A percentile compares a stretch with the other conserved stretches of the same genome.
Conservation (phyloP, 768 basidiomycete species). For the Polyporus arcularius region DNA sequence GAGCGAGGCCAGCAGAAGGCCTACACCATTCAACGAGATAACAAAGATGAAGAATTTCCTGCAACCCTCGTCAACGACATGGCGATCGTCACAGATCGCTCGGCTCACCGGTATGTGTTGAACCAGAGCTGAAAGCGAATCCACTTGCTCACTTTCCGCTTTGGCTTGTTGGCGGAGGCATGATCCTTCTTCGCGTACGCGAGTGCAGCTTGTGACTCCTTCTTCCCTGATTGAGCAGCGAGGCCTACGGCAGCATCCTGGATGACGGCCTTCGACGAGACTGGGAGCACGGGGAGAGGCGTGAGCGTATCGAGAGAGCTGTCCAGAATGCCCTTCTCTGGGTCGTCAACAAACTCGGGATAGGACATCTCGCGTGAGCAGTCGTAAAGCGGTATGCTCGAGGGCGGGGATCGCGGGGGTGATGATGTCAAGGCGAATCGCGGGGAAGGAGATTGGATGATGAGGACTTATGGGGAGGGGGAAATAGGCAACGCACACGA, state of each 20-base stretch:
- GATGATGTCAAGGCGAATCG: conserved; percentile 1
- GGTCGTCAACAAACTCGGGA: conserved; percentile 25
- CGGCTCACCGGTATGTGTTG: conserved; percentile 38
- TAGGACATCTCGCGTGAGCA: conserved; percentile 22
- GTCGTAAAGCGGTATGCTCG: neutral
- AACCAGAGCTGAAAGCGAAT: conserved; percentile 37
- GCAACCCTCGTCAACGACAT: neutral
- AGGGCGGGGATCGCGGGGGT: neutral
- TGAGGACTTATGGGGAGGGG: neutral
- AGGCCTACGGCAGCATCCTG: conserved; percentile 7
- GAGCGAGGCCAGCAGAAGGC: conserved; percentile 33
- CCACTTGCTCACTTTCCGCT: conserved; percentile 29
- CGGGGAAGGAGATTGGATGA: conserved; percentile 1
- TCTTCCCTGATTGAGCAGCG: conserved; percentile 9
- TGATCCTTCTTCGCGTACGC: conserved; percentile 20
- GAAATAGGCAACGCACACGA: conserved; percentile 2
- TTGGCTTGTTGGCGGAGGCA: conserved; percentile 16
- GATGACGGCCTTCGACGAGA: conserved; percentile 11
- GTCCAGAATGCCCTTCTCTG: conserved; percentile 33
- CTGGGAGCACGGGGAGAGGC: conserved; percentile 15
- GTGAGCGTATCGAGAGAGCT: conserved; percentile 22
- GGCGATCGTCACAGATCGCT: neutral
- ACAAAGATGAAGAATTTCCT: conserved; percentile 40
- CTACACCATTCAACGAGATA: conserved; percentile 33
- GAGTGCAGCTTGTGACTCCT: conserved; percentile 22